Conservation (phyloP, 1,284 basidiomycete species). For the Fomitopsis palustris region DNA sequence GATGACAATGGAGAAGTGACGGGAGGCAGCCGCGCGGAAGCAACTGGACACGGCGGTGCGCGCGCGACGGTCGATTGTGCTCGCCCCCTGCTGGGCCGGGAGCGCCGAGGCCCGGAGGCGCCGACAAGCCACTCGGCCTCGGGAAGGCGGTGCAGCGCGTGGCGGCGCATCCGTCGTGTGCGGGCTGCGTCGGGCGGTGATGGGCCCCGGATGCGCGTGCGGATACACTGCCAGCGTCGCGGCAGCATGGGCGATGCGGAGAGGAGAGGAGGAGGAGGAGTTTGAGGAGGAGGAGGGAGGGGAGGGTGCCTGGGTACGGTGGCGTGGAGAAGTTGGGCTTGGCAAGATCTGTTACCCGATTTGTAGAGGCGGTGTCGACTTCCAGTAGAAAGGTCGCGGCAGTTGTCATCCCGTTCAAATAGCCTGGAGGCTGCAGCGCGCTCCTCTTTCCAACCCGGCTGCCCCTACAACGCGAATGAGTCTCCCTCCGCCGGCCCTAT, state of each 20-base stretch:
- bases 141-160: background rate
- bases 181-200: background rate
- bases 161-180: background rate
- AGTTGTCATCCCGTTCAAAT: conserved; percentile 4
- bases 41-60: background rate
- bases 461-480: background rate
- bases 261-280: background rate
- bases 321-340: background rate
- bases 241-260: background rate
- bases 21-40: background rate
- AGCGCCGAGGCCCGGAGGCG: background rate
- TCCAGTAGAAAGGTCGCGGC: background rate
- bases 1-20: background rate
- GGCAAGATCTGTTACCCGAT: conserved; percentile 6
- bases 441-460: background rate
- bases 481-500: background rate
- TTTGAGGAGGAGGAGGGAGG: no score
- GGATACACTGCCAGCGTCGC: background rate
- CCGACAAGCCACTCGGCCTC: background rate
- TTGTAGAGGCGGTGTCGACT: conserved; percentile 3
- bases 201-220: background rate
- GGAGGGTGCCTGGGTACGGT: background rate
- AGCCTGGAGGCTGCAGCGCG: background rate
- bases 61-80: background rate
- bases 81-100: background rate